Base-by-base conservation (phyloP, 2,329 filamentous ascomycete genomes). In the Monilinia vaccinii-corymbosi region DNA sequence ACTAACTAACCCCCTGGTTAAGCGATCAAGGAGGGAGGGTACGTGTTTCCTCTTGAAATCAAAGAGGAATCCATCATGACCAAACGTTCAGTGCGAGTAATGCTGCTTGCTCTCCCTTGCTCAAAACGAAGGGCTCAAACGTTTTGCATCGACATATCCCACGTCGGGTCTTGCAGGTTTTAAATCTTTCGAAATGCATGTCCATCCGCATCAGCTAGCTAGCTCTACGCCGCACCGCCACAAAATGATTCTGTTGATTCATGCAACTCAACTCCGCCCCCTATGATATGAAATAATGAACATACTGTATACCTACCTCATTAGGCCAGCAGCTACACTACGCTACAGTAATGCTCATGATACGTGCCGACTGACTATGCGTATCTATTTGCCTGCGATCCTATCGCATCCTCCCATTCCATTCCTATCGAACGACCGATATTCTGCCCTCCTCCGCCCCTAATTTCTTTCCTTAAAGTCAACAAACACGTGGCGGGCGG, bases 221-320 rank as follows among this genome's bases (percentile, higher is more conserved):
- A n/a, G n/a, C 34, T 11, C 47, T 25, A 45, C 49, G 57, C 57
- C 32, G 57, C 49, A 59, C 42, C 42, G 49, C 57, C 49, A 47
- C 57, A 38, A 31, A 21, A 59, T 48, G 57, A 59, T 59, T 59
- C 32, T 40, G 21, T 55, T 48, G 57, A 59, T 59, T 59, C 32
- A 47, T 40, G 57, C 57, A 55, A 21, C 25, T 45, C 18, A 28
- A 46, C 48, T 55, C 36, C 31, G 57, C 57, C 57, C 16, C 51
- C n/a, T n/a, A n/a, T n/a, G n/a, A n/a, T 18, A 34, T 32, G 13
- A 25, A 52, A 45, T 3, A 21, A 6, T 31, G 40, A 42, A 21
- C 13, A 47, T 3, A 21, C 3, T 31, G 40, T 32, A 21, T 9
- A 47, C 18, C 31, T 32, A 34, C 2, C 38, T 34, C 25, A 25